Conservation (phyloP, 2,329 filamentous ascomycete genomes). For the Xylariales sp. region DNA sequence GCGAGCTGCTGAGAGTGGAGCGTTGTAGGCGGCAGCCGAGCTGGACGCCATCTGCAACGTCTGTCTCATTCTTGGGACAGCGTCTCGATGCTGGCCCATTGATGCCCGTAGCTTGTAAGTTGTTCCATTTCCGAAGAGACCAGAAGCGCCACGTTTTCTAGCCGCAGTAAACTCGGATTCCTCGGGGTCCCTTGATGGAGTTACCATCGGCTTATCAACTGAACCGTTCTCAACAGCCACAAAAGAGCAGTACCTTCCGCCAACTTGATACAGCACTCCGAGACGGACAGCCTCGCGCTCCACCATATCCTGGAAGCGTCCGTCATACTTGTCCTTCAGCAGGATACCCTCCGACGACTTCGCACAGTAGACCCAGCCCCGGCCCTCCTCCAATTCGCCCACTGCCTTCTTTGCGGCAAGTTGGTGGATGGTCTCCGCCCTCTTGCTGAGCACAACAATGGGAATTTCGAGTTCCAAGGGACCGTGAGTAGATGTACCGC, state of each 20-base stretch:
- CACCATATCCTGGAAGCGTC: slow-evolving; percentile 54
- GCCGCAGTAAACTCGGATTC: neutral
- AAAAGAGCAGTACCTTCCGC: slow-evolving; percentile 68
- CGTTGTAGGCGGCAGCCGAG: too few species aligned
- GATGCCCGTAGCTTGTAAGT: too few species aligned
- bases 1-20: too few species aligned
- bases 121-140: too few species aligned
- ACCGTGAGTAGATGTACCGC: slow-evolving; percentile 50
- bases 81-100: too few species aligned
- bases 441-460: slow-evolving; percentile 41
- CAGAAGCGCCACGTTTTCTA: neutral
- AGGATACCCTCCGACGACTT: slow-evolving; percentile 34
- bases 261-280: slow-evolving; percentile 62
- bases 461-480: slow-evolving; percentile 62
- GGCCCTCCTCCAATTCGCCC: slow-evolving; percentile 64
- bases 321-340: slow-evolving; percentile 41
- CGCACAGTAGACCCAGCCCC: slow-evolving; percentile 58
- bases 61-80: too few species aligned
- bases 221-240: slow-evolving; percentile 57
- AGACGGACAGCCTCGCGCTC: slow-evolving; percentile 62
- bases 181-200: too few species aligned
- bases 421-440: slow-evolving; percentile 59
- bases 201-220: slow-evolving; percentile 1
- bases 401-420: slow-evolving; percentile 65
- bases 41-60: too few species aligned